Conservation (phyloP, 106 monocot genomes). For the Apostasia shenzhenica region DNA sequence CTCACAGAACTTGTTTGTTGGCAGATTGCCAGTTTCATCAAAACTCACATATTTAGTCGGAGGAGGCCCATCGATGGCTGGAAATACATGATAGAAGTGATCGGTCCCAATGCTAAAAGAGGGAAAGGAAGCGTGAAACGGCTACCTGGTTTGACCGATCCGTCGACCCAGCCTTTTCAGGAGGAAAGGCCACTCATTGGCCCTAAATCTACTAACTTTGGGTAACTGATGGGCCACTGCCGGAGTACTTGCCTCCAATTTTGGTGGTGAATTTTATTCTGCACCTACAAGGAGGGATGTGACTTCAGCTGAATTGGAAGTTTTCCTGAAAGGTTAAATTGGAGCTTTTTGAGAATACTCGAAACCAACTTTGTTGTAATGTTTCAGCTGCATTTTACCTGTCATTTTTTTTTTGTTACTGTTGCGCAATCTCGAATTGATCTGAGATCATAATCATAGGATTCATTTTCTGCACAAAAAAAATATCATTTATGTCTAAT, state of each 20-base stretch:
- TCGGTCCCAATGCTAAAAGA: slow-evolving; percentile 90
- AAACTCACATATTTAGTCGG: slow-evolving; percentile 90
- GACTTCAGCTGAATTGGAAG: not conserved
- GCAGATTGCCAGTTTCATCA: slow-evolving; percentile 98
- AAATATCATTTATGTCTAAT: too few species aligned
- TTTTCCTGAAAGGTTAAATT: too few species aligned
- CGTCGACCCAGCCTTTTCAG: slow-evolving; percentile 64
- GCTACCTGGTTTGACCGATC: slow-evolving; percentile 61
- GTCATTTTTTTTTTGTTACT: too few species aligned
- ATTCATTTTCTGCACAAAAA: too few species aligned
- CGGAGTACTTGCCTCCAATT: too few species aligned
- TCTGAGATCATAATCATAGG: too few species aligned
- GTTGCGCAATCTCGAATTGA: too few species aligned
- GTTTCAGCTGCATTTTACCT: too few species aligned
- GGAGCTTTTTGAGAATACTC: too few species aligned
- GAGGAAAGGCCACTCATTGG: slow-evolving; percentile 44
- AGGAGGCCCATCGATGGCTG: slow-evolving; percentile 91
- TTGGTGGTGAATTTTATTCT: too few species aligned
- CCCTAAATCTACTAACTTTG: slow-evolving; percentile 23
- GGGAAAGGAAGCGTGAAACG: slow-evolving; percentile 82
- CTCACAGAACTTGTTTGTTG: not conserved
- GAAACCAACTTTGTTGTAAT: too few species aligned
- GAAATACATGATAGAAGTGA: slow-evolving; percentile 98
- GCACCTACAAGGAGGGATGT: not conserved
- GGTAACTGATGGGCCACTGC: slow-evolving; percentile 8